Evolutionary conservation across 495 filamentous ascomycete species (phyloP), one percentile per base, ranked within the genome.

Genomic region (Hypomontagnella monticulosa): DNA sequence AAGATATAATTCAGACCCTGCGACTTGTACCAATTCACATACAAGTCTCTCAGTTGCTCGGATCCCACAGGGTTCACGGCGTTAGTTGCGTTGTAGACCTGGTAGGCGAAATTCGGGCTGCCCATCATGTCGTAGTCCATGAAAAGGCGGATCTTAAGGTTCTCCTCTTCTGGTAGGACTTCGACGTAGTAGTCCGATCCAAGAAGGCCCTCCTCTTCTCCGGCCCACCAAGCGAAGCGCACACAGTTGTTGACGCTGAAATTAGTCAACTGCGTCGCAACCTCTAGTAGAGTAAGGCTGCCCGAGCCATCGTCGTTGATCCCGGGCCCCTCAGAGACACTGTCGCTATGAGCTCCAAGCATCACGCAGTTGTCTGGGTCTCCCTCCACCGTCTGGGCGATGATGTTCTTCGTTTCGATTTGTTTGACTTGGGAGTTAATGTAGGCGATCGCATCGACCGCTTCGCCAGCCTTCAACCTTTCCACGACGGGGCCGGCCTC

Each of bases 81-180:
- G 63, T 85, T 77, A 8, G 75, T 74, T 11, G 80, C 73, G 34
- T 79, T 73, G 66, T 80, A 85, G n/a, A 85, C 73, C 65, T 85
- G 83, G 51, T 83, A 83, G 14, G 81, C 83, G 58, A 78, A 85
- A 69, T 83, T 85, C 30, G 80, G 83, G 51, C 77, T 81, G 11
- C 77, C 84, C 63, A 87, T 73, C 84, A 87, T 87, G 63, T 87
- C 84, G 64, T 85, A 86, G 67, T 87, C 83, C 78, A 87, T 84
- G 62, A 84, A 85, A 23, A 86, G 73, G 3, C 81, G 79, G 55
- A 86, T 85, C 72, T 84, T 84, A 54, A 71, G 30, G 70, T 83
- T 84, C 65, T 85, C 84, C 9, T 80, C 77, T 6, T 73, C 55
- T 0, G 80, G 72, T 14, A 86, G 75, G 37, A 72, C 72, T 18